Percentiles rank a stretch among this genome's conserved stretches.
These are phyloP conservation scores for Xylaria sp. DNA, from an alignment of 2,329 filamentous ascomycete species.

Conservation along the genomic window DNA sequence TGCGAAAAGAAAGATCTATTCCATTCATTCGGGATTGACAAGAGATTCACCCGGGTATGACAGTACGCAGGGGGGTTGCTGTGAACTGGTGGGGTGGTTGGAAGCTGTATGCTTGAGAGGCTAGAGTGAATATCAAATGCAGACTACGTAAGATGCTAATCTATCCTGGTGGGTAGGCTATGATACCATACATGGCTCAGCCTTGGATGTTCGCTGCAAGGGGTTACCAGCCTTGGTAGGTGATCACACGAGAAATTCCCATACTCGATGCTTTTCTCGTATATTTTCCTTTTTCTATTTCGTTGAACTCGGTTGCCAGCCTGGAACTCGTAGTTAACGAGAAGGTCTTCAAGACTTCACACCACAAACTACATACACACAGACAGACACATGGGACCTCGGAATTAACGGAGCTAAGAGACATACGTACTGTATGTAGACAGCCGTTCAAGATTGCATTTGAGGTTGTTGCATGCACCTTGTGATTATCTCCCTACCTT, in stretches of 20 bases:
- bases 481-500: too few species aligned
- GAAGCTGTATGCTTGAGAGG: background rate
- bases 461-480: too few species aligned
- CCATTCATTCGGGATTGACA: background rate
- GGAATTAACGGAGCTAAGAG: too few species aligned
- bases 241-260: background rate
- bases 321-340: too few species aligned
- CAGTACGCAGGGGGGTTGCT: background rate
- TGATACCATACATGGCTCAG: background rate
- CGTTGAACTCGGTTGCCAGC: too few species aligned
- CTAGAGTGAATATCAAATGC: background rate
- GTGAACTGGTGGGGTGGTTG: background rate
- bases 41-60: background rate
- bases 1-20: background rate
- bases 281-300: background rate
- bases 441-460: too few species aligned
- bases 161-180: too few species aligned
- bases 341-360: too few species aligned
- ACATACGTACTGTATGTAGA: too few species aligned
- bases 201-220: background rate
- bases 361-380: too few species aligned
- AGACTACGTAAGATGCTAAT: background rate
- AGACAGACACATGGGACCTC: too few species aligned
- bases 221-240: background rate
- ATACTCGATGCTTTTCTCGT: background rate